Base-by-base conservation (phyloP, 2,329 filamentous ascomycete genomes). In the Cercospora sojina region DNA sequence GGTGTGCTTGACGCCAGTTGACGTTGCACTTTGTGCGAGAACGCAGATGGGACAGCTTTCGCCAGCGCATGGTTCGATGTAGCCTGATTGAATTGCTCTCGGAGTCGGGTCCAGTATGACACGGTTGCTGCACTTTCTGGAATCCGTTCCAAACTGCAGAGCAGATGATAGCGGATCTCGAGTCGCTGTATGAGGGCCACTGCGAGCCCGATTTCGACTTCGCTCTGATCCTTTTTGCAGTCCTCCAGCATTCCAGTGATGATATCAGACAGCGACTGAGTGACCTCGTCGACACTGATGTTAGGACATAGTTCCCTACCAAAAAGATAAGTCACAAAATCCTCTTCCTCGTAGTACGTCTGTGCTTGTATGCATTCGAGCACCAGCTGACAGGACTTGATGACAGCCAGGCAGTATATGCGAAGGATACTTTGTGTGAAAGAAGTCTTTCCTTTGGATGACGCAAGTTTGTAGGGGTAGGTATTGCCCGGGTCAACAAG, bases 281-380 rank as follows among this genome's bases (percentile, higher is more conserved):
- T 80, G 25, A 92, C 83, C n/a, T 85, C 82, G 5, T 83, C 80
- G 2, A 83, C 78, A 16, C 86, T 81, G 65, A 94, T 83, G 13
- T 84, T 80, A 27, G 88, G 87, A 6, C 98, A 83, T 0, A 99
- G 82, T 12, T 87, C 88, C 41, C 93, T 87, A 71, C 93, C 90
- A 76, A 95, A 98, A 0, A 93, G 91, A 77, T 96, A 93, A 6
- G 92, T 93, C 20, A 96, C 92, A 76, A 99, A 97, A 75, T 99
- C 95, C 79, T 99, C 95, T 80, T 99, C 95, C 89, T 99, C 95
- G 73, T 94, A 98, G 76, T 90, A 97, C 72, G 96, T 90, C 77
- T 97, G 91, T n/a, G 85, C 84, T 62, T 88, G 89, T 68, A 98
- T 90, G 55, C 88, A 87, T 59, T 89, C 84, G 69, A 95, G 91